phyloP scores from a whole-genome alignment of 2,329 filamentous ascomycete species.

The Phaeophleospora eucalypticola region DNA sequence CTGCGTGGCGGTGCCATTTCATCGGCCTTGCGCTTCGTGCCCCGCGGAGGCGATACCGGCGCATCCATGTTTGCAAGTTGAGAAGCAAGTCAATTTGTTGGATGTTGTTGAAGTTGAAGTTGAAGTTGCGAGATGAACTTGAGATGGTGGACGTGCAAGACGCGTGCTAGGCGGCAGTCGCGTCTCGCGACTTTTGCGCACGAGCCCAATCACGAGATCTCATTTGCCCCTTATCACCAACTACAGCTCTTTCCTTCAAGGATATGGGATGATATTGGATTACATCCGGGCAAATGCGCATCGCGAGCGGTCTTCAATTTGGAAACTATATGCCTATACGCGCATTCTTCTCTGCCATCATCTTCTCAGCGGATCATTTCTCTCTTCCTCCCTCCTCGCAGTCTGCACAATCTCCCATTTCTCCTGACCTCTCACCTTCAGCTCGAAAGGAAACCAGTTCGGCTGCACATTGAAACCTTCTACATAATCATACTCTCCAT shows the following conservation, averaged over 20 bases:
- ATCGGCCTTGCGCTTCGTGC: slow-evolving; percentile 34
- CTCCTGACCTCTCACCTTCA: slow-evolving; percentile 1
- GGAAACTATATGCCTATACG: too few relatives aligned
- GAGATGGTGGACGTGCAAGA: not conserved
- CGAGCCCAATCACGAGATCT: not conserved
- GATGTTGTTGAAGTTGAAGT: not conserved
- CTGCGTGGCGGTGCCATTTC: slow-evolving; percentile 38
- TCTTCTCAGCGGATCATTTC: not conserved
- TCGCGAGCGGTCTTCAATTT: too few relatives aligned
- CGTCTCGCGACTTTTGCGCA: not conserved
- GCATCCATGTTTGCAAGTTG: not conserved
- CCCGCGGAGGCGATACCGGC: slow-evolving; percentile 26
- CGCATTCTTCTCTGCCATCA: not conserved
- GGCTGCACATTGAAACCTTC: slow-evolving; percentile 18
- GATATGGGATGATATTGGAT: too few relatives aligned
- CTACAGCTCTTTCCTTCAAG: too few relatives aligned
- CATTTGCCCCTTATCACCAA: too few relatives aligned
- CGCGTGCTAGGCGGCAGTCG: not conserved
- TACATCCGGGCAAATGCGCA: too few relatives aligned
- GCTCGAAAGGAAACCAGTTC: slow-evolving; percentile 4
- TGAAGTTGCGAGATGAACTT: not conserved
- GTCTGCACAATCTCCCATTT: not conserved
- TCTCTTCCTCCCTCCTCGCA: not conserved
- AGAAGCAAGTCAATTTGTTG: not conserved
- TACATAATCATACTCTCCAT: slow-evolving; percentile 19